phyloP scores from a whole-genome alignment of 139 green algal species.

The Chlamydomonas incerta region DNA sequence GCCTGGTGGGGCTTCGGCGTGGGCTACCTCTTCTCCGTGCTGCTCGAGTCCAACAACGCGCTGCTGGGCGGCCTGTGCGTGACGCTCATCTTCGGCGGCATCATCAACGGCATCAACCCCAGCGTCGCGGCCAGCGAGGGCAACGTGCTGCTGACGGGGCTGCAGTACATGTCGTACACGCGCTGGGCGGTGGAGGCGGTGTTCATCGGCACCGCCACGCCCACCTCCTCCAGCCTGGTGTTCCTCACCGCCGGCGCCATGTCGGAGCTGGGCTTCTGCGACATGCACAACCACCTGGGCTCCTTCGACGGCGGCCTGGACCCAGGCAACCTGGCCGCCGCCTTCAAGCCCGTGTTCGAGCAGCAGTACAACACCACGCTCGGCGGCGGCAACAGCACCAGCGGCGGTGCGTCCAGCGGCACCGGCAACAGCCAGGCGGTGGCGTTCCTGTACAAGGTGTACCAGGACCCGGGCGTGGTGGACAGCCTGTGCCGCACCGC shows the following conservation, averaged over 20 bases:
- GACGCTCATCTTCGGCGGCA: conserved; percentile 40
- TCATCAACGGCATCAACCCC: conserved; percentile 38
- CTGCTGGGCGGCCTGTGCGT: conserved; percentile 29
- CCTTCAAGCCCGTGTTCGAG: neutral
- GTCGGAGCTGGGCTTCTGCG: conserved; percentile 39
- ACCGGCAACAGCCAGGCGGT: neutral
- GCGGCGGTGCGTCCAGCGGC: neutral
- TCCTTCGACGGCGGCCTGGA: conserved; percentile 4
- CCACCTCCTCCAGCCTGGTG: neutral
- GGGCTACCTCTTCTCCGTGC: conserved; percentile 31
- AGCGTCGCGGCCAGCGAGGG: neutral
- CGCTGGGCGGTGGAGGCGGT: conserved; percentile 31
- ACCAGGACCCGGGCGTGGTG: neutral
- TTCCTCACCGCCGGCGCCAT: conserved; percentile 36
- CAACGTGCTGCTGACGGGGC: conserved; percentile 1
- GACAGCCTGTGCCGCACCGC: neutral
- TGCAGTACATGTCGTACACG: conserved; percentile 38
- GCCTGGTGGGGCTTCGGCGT: conserved; percentile 35
- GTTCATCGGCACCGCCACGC: conserved; percentile 20
- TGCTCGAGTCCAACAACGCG: conserved; percentile 40
- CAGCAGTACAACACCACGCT: conserved; percentile 21
- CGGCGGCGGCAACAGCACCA: neutral
- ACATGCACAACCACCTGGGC: conserved; percentile 19
- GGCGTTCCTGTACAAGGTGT: conserved; percentile 25
- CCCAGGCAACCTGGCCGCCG: neutral